Base-by-base conservation (phyloP, 75 land plant species). In the Gnetum montanum region DNA sequence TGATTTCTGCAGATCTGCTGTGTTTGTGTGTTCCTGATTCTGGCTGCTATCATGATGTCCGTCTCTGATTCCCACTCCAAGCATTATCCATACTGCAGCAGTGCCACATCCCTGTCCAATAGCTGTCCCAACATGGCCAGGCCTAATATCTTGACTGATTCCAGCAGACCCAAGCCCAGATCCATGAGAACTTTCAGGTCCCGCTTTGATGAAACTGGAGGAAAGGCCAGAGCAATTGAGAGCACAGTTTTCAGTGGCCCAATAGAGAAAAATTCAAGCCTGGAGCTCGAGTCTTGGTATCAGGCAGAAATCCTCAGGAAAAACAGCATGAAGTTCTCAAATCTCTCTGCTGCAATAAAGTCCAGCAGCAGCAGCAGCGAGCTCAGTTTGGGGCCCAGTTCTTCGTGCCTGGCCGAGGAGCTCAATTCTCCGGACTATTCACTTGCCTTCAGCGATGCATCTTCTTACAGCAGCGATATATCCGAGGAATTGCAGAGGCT, bases 231-330 rank as follows among this genome's bases (percentile, higher is more conserved):
- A 31, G 54, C 54, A 31, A 35, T 31, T 33, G 54, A 51, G 31
- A 51, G 54, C 34, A 51, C 23, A 31, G 54, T 51, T 18, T 51
- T 51, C 20, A 51, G 54, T 31, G 54, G 54, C 18, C 54, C 54
- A 5, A 28, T 50, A 50, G 53, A 28, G 8, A 16, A 45, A 16
- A 45, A 45, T 45, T 16, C n/a, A 16, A 12, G 8, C 11, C 22
- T n/a, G n/a, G 53, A n/a, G 30, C 10, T 2, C 20, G 12, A 34
- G 53, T 28, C 2, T 15, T n/a, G 53, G 15, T n/a, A 34, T 29
- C 34, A 50, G 30, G 34, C 7, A 23, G 8, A 31, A 31, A 31
- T 16, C 13, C 16, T 31, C 16, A 31, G 19, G 52, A 49, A 16
- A 0, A 15, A 29, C 27, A 28, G 6, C 6, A 50, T 28, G 18